These are phyloP conservation scores for Graphilbum sp. DNA, from an alignment of 2,329 filamentous ascomycete genomes.

Conservation along the genomic window DNA sequence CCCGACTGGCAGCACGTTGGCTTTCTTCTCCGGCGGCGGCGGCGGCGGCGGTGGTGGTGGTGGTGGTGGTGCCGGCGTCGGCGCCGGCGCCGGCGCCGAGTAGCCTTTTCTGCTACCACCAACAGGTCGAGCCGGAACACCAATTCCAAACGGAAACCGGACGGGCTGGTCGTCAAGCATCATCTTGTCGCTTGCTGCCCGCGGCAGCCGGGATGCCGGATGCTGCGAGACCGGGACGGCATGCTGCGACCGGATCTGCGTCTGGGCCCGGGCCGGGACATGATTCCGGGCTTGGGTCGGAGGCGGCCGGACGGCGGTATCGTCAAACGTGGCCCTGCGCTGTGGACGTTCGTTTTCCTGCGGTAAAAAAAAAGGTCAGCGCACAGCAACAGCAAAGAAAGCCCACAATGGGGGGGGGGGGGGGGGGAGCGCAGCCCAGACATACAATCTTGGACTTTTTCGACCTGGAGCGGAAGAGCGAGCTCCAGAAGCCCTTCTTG, in stretches of 20 bases:
- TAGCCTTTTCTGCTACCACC: too few species aligned
- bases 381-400: too few species aligned
- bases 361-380: not conserved
- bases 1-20: constrained; percentile 9
- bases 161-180: not conserved
- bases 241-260: not conserved
- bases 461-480: constrained; percentile 30
- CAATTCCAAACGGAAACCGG: too few species aligned
- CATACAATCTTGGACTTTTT: constrained; percentile 21
- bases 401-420: too few species aligned
- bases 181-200: constrained; percentile 1
- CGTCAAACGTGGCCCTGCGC: constrained; percentile 14
- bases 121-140: too few species aligned
- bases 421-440: too few species aligned
- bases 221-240: not conserved
- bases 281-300: not conserved
- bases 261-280: not conserved
- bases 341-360: constrained; percentile 18
- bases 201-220: not conserved
- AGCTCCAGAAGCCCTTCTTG: constrained; percentile 29
- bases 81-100: too few species aligned
- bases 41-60: not conserved
- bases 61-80: too few species aligned
- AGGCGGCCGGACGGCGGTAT: too few species aligned
- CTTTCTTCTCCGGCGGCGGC: constrained; percentile 23